Conservation (phyloP, 1,284 basidiomycete genomes). For the Schizopora paradoxa region DNA sequence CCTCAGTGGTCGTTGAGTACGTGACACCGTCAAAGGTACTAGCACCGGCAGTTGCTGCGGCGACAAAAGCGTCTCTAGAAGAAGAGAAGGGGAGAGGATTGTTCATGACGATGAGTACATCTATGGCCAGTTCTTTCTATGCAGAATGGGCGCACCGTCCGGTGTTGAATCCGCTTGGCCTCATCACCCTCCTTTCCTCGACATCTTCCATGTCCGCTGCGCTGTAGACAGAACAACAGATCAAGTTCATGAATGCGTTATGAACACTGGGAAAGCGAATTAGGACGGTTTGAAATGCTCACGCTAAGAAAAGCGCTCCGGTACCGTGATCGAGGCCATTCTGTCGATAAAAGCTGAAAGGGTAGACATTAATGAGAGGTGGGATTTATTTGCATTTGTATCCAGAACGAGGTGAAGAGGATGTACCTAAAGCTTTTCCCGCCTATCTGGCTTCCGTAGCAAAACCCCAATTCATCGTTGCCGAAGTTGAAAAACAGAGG, state of each 20-base stretch:
- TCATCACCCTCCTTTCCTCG: too few relatives aligned
- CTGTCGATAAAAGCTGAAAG: constrained; percentile 61
- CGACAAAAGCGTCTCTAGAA: constrained; percentile 39
- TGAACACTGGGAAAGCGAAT: too few relatives aligned
- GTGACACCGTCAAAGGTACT: constrained; percentile 38
- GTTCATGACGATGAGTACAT: too few relatives aligned
- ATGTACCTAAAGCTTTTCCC: constrained; percentile 53
- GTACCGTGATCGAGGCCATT: constrained; percentile 56
- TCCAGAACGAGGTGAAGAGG: background rate
- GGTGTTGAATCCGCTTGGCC: too few relatives aligned
- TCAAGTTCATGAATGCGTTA: too few relatives aligned
- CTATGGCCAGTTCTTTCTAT: too few relatives aligned
- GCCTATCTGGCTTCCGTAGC: constrained; percentile 56
- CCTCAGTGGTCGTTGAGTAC: constrained; percentile 44
- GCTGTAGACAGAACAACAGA: too few relatives aligned
- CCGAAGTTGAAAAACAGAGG: constrained; percentile 69
- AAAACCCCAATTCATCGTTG: constrained; percentile 48
- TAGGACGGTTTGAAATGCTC: too few relatives aligned
- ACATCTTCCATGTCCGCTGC: too few relatives aligned
- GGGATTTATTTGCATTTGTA: too few relatives aligned
- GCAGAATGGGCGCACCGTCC: too few relatives aligned
- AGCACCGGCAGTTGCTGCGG: constrained; percentile 36
- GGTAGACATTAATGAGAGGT: too few relatives aligned
- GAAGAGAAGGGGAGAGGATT: background rate
- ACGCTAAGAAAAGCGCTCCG: constrained; percentile 68